Conservation (phyloP, 805 yeast genomes). For the Torulaspora microellipsoides region DNA sequence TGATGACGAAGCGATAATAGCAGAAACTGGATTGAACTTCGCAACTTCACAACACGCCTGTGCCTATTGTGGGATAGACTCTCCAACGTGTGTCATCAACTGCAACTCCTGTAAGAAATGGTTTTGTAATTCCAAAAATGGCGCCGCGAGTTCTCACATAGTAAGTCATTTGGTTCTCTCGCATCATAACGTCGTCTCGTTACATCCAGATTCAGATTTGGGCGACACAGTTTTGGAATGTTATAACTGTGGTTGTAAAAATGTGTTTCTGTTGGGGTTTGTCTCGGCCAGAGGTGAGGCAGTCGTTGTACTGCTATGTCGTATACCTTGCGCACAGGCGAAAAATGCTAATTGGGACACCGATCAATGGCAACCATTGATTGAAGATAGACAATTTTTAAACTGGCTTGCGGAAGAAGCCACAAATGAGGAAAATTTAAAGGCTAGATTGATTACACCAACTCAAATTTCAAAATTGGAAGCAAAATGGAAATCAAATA, state of each 20-base stretch:
- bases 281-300: constrained; percentile 83
- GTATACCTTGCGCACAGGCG: constrained; percentile 80
- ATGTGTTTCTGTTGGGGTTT: constrained; percentile 77
- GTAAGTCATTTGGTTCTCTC: constrained; percentile 80
- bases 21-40: not conserved
- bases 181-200: constrained; percentile 65
- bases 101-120: constrained; percentile 77
- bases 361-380: constrained; percentile 78
- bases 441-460: constrained; percentile 52
- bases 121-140: constrained; percentile 79
- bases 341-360: constrained; percentile 84
- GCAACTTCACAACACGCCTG: constrained; percentile 39
- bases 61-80: constrained; percentile 70
- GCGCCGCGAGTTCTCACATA: constrained; percentile 67
- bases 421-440: constrained; percentile 54
- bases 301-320: constrained; percentile 80
- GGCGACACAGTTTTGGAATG: constrained; percentile 90
- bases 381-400: constrained; percentile 71
- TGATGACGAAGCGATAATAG: constrained; percentile 4
- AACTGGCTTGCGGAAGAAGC: constrained; percentile 80
- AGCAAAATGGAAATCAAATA: constrained; percentile 72
- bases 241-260: constrained; percentile 80
- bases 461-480: constrained; percentile 70
- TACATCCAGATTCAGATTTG: constrained; percentile 75
- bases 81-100: constrained; percentile 61